phyloP scores from a whole-genome alignment of 371 early-diverging fungal genomes.

The Mucor lusitanicus region DNA sequence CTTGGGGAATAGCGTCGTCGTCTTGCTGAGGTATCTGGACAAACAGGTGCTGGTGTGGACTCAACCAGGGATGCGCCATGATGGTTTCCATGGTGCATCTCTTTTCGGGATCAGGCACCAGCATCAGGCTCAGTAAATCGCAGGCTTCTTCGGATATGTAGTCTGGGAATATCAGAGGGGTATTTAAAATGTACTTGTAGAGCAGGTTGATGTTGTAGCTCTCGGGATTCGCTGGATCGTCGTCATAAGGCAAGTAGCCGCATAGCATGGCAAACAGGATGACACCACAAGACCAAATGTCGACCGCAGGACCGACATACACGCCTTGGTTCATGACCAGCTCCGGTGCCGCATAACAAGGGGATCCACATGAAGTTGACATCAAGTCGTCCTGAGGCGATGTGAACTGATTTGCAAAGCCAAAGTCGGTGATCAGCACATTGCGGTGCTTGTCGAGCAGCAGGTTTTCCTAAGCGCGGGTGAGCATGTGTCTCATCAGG shows the following conservation, averaged over 20 bases:
- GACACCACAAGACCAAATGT: constrained; percentile 96
- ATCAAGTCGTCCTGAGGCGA: constrained; percentile 74
- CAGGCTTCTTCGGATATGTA: constrained; percentile 82
- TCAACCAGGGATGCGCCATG: constrained; percentile 80
- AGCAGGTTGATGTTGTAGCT: constrained; percentile 95
- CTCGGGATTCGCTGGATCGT: constrained; percentile 96
- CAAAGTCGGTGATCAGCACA: constrained; percentile 99
- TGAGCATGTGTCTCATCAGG: neutral
- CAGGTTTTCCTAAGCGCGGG: constrained; percentile 92
- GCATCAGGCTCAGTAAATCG: constrained; percentile 84
- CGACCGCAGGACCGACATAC: constrained; percentile 97
- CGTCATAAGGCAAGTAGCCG: constrained; percentile 99
- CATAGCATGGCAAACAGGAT: constrained; percentile 96
- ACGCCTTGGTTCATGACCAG: constrained; percentile 95
- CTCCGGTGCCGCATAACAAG: constrained; percentile 99
- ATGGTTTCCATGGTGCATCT: constrained; percentile 88
- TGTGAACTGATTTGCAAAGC: constrained; percentile 95
- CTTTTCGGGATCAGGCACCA: constrained; percentile 88
- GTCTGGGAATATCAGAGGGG: constrained; percentile 89
- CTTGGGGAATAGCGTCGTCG: constrained; percentile 3
- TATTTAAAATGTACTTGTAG: constrained; percentile 94
- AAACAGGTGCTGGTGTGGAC: constrained; percentile 36
- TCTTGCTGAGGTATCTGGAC: constrained; percentile 15
- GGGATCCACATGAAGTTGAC: constrained; percentile 95
- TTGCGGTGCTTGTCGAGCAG: constrained; percentile 86